Evolutionary conservation across 1,284 basidiomycete species (phyloP), one percentile per base, ranked within the genome.

Genomic region (Ustilago crameri): DNA sequence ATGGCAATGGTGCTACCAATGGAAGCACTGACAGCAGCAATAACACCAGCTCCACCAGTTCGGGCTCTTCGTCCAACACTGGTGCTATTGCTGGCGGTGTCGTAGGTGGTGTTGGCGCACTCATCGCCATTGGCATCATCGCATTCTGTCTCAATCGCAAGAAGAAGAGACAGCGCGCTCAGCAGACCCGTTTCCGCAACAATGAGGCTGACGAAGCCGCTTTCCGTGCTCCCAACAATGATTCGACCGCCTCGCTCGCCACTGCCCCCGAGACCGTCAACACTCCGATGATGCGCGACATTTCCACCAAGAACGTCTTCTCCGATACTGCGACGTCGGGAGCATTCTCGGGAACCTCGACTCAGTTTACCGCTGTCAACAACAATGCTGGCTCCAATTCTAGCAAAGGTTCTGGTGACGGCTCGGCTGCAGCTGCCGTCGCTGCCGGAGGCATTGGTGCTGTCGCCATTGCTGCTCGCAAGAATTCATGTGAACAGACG

Each of bases 71-170:
- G 15, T 72, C 64, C 40, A 66, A 57, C 32, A 63, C 62, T 23
- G 69, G 74, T 42, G 69, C 74, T 20, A 73, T 75, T 38, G 74
- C 69, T 14, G 74, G 74, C 14, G 74, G 74, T 46, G 69, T 73
- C 5, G 74, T 50, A 17, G 74, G 74, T 32, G 74, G 74, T 55
- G 44, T 73, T 12, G 55, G 47, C 38, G 74, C 50, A 15, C 50
- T 75, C 14, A 34, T 35, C 46, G 35, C 47, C 30, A 1, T 73
- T 47, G 69, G 34, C 20, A 51, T 73, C 7, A 35, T 69, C 24
- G 56, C 50, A n/a, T 69, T 75, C 59, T 73, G 61, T 52, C 27
- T 68, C n/a, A 69, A 43, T 50, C 50, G 52, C 41, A 60, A 47
- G 48, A 73, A 69, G 61, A 67, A 66, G 50, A 63, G 58, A 34